Base-by-base conservation (phyloP, 257 asterid species). In the Solanum piurae region DNA sequence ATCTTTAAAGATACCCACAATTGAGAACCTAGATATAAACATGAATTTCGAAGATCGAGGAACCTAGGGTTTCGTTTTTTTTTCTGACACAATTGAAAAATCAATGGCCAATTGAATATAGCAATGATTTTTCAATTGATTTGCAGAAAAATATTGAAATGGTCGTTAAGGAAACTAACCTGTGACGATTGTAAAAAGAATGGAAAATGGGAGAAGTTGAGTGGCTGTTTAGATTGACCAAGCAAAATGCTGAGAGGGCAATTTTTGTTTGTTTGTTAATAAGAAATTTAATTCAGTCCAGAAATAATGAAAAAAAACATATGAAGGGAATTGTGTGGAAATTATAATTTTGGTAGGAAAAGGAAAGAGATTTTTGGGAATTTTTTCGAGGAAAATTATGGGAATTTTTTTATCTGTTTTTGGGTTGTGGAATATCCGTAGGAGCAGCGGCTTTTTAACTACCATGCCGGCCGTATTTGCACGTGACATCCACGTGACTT, bases 21-120 rank as follows among this genome's bases (percentile, higher is more conserved):
- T 44, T 34, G 73, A 80, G 46, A 85, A 36, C 34, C 21, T 18
- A 75, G 91, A 89, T 88, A 88, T 31, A 10, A 20, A 11, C 44
- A 82, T 83, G 69, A 68, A 49, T 91, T 90, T 88, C 87, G 25
- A 66, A 91, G 84, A 87, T 89, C 95, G 89, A 91, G 91, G 88
- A 85, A 76, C 88, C 92, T 89, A 90, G 93, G 89, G 89, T 87
- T 83, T 88, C 87, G 94, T 76, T 21, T 62, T 85, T 42, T 42
- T 76, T 66, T 86, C 82, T 89, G 88, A 77, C 71, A 86, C 87
- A 74, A 89, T 85, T 62, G 88, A 80, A 77, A 88, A 82, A 84
- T 42, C 49, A 89, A 49, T 31, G 29, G 6, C 86, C 86, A 82
- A 82, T 46, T 27, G 85, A 16, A 27, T 46, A 44, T 69, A 42